Conservation (phyloP, 2,329 filamentous ascomycete species). For the Eutypa lata region DNA sequence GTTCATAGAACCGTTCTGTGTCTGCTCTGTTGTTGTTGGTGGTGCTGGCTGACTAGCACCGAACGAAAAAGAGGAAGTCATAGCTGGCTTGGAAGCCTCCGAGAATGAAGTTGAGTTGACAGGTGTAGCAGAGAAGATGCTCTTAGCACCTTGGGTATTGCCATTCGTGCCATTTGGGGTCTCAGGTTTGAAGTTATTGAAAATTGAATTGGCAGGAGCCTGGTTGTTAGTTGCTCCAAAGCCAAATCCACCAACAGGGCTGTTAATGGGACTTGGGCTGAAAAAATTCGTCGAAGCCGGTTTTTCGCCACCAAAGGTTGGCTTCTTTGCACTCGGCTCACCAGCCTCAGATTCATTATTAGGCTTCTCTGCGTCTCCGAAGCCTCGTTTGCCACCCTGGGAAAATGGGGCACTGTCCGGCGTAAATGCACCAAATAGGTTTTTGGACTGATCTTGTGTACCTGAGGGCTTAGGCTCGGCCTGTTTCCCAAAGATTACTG, state of each 20-base stretch:
- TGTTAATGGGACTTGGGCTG: constrained; percentile 16
- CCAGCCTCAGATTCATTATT: constrained; percentile 1
- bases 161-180: constrained; percentile 2
- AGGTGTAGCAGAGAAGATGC: constrained; percentile 23
- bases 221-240: constrained; percentile 33
- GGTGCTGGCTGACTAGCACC: constrained; percentile 4
- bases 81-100: constrained; percentile 39
- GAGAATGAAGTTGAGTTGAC: constrained; percentile 35
- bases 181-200: constrained; percentile 10
- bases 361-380: constrained; percentile 9
- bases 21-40: constrained; percentile 11
- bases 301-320: no score
- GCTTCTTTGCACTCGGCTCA: constrained; percentile 2
- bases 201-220: constrained; percentile 9
- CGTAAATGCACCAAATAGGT: constrained; percentile 4
- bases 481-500: background rate
- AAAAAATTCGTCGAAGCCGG: constrained; percentile 16
- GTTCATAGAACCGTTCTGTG: constrained; percentile 12
- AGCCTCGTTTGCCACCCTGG: constrained; percentile 9
- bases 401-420: constrained; percentile 11
- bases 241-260: constrained; percentile 20
- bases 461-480: background rate
- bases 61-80: constrained; percentile 3
- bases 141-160: background rate
- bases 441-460: background rate